These are phyloP conservation scores for Fusarium lateritium DNA, from an alignment of 2,329 filamentous ascomycete species.

Conservation along the genomic window DNA sequence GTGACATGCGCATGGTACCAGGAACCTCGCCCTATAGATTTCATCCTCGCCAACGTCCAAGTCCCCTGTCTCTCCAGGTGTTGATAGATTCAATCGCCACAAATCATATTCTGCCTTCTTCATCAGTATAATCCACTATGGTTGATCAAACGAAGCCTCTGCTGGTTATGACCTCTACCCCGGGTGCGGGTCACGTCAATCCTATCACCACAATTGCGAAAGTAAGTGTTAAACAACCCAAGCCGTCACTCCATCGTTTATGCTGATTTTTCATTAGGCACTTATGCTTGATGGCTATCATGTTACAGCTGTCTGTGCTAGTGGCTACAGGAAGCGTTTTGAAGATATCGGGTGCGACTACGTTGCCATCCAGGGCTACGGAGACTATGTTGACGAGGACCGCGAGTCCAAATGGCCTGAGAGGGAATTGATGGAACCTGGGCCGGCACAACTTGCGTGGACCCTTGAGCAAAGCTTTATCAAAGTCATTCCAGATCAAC, in stretches of 20 bases:
- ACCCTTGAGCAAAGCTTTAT: slow-evolving; percentile 14
- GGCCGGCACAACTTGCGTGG: slow-evolving; percentile 5
- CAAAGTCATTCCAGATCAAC: slow-evolving; percentile 10
- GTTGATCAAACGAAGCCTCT: not conserved
- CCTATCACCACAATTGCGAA: slow-evolving; percentile 15
- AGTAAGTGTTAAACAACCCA: not conserved
- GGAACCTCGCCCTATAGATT: not conserved
- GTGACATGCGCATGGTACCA: not conserved
- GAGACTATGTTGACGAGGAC: slow-evolving; percentile 16
- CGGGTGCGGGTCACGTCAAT: slow-evolving; percentile 10
- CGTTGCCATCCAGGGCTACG: slow-evolving; percentile 15
- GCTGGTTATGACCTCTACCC: slow-evolving; percentile 7
- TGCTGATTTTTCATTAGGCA: not conserved
- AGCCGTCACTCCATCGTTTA: not conserved
- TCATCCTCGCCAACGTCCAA: not conserved
- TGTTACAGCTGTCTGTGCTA: slow-evolving; percentile 6
- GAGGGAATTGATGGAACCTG: not conserved
- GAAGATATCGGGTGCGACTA: slow-evolving; percentile 8
- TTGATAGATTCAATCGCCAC: too few relatives aligned
- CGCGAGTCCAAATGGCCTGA: slow-evolving; percentile 10
- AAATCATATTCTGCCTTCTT: too few relatives aligned
- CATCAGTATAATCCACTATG: not conserved
- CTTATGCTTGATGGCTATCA: slow-evolving; percentile 9
- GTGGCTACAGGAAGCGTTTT: slow-evolving; percentile 3
- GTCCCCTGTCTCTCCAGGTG: not conserved